Conservation (phyloP, 139 green algal genomes). For the Chlamydomonas incerta region DNA sequence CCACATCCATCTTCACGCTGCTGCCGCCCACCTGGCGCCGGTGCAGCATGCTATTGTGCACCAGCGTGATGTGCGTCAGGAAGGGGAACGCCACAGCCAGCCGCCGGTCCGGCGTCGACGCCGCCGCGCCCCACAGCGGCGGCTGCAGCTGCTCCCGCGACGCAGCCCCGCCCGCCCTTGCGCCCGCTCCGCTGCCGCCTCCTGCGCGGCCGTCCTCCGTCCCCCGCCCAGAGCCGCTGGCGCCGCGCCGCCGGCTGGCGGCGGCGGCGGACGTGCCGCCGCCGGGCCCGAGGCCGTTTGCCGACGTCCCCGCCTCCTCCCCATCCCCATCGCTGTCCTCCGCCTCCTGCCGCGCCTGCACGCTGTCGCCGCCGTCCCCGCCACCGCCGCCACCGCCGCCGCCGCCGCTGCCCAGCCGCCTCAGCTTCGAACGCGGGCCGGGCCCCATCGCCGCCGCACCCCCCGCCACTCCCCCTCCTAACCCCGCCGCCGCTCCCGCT, state of each 20-base stretch:
- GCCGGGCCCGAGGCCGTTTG: neutral
- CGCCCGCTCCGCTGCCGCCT: neutral
- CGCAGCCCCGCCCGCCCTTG: too few relatives aligned
- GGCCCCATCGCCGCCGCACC: too few relatives aligned
- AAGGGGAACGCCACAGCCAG: neutral
- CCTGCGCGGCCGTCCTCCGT: neutral
- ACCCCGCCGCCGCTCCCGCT: neutral
- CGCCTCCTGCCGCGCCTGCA: too few relatives aligned
- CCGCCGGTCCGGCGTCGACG: slow-evolving; percentile 1
- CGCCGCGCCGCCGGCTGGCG: neutral
- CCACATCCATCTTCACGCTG: too few relatives aligned
- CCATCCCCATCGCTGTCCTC: too few relatives aligned
- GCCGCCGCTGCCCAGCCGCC: neutral
- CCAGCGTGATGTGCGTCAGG: slow-evolving; percentile 20
- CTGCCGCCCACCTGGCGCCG: too few relatives aligned
- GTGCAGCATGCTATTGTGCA: slow-evolving; percentile 7
- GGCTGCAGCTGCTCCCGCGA: neutral
- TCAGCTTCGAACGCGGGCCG: too few relatives aligned
- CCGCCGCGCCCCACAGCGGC: neutral
- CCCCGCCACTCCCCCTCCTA: too few relatives aligned
- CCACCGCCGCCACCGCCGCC: neutral
- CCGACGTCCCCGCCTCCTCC: neutral
- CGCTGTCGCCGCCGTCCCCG: neutral
- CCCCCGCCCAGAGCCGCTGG: neutral
- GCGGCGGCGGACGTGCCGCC: too few relatives aligned